These are phyloP conservation scores for Tephrocybe sp. DNA, from an alignment of 768 basidiomycete species.

Conservation along the genomic window DNA sequence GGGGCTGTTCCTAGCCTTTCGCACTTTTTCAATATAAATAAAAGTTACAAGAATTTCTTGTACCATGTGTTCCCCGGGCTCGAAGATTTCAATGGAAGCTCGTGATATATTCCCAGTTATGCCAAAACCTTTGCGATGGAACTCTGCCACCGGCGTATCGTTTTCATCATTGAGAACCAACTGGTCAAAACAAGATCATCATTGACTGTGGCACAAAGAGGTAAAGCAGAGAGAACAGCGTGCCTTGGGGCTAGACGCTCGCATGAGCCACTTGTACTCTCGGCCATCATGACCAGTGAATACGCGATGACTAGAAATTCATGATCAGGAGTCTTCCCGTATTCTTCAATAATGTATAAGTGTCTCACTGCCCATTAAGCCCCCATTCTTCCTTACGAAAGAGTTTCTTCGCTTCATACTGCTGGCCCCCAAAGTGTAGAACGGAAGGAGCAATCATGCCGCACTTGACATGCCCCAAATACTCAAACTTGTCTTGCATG, in stretches of 20 bases:
- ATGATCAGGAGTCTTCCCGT: neutral
- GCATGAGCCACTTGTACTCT: slow-evolving; percentile 22
- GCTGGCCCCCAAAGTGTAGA: slow-evolving; percentile 26
- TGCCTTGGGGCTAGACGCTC: slow-evolving; percentile 7
- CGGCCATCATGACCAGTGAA: slow-evolving; percentile 21
- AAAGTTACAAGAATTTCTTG: slow-evolving; percentile 29
- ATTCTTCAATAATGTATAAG: neutral
- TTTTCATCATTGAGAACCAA: neutral
- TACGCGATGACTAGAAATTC: slow-evolving; percentile 15
- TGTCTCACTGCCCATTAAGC: slow-evolving; percentile 15
- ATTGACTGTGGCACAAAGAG: too few relatives aligned
- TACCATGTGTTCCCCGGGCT: slow-evolving; percentile 22
- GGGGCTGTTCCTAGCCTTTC: slow-evolving; percentile 6
- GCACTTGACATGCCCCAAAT: slow-evolving; percentile 12
- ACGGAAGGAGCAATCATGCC: slow-evolving; percentile 20
- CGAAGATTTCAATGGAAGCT: slow-evolving; percentile 19
- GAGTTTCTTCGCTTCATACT: slow-evolving; percentile 24
- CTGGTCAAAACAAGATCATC: neutral
- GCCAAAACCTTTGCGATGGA: slow-evolving; percentile 9
- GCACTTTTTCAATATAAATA: slow-evolving; percentile 27
- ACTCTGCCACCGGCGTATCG: slow-evolving; percentile 16
- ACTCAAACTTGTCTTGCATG: slow-evolving; percentile 14
- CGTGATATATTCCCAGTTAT: slow-evolving; percentile 13
- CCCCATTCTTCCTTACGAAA: slow-evolving; percentile 22
- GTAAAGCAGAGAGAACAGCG: neutral